Evolutionary conservation across 2,329 filamentous ascomycete genomes (phyloP), one percentile per base, ranked within the genome.

Genomic region (Plenodomus lindquistii): DNA sequence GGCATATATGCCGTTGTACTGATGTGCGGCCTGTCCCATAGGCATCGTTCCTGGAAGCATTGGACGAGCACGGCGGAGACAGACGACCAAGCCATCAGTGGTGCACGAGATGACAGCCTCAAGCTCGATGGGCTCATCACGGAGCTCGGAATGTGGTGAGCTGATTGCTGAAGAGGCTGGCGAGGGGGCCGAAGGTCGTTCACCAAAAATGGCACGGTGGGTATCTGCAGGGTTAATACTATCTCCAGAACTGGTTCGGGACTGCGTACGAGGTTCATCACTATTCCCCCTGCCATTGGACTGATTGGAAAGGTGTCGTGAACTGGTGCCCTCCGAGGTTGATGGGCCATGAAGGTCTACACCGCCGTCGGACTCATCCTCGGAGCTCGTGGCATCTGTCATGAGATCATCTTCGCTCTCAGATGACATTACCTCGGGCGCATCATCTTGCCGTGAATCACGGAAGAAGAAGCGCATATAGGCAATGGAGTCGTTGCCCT

Each of bases 81-180:
- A 85, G 7, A 95, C 89, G 2, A 95, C 89, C 0, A 96, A 77
- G 1, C 91, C 91, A 68, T 96, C 91, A 0, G 91, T 95, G 2
- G 90, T 91, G 72, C 91, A 96, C 0, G 91, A 95, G 4, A 96
- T 86, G n/a, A 96, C 89, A 2, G 90, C 91, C 73, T 96, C 91
- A 3, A 96, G 76, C 72, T 95, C 89, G 42, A 91, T 78, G 1
- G 79, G 78, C 13, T 72, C 73, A 16, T 62, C 55, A 16, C 44
- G 59, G 29, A 48, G 27, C 18, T 67, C 61, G 0, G 66, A 66
- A 13, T 44, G 56, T 10, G 66, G 59, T 9, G 66, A 64, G 22
- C 54, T 54, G 5, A 38, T 42, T 13, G 46, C 24, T 6, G 64
- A 67, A 10, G 61, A 77, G 62, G 29, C 51, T 40, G 56, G 62